Evolutionary conservation across 2,329 filamentous ascomycete genomes (phyloP).

Genomic region (Chaetoscypha palmicola): DNA sequence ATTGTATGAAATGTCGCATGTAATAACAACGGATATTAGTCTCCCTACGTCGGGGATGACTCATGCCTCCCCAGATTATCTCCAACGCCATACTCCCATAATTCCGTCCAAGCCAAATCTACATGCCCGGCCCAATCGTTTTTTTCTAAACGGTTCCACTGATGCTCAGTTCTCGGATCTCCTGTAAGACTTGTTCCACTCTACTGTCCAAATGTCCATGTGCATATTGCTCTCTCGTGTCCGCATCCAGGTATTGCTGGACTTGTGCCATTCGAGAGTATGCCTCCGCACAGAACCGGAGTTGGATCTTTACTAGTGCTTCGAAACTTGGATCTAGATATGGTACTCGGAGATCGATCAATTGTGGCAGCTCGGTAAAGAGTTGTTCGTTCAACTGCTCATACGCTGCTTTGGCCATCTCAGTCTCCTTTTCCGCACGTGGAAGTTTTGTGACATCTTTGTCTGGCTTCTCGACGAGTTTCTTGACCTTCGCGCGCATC

Average conservation of each 20-base stretch:
- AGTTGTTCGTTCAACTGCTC: slow-evolving; percentile 97
- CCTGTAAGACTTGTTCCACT: slow-evolving; percentile 92
- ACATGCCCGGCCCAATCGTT: neutral
- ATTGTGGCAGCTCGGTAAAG: slow-evolving; percentile 82
- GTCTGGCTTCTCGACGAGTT: slow-evolving; percentile 94
- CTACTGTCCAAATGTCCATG: slow-evolving; percentile 83
- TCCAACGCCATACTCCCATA: slow-evolving; percentile 21
- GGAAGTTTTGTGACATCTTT: slow-evolving; percentile 97
- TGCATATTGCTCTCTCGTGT: slow-evolving; percentile 93
- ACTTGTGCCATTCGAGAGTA: slow-evolving; percentile 98
- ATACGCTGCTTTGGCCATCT: slow-evolving; percentile 88
- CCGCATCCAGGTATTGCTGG: slow-evolving; percentile 93
- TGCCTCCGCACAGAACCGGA: slow-evolving; percentile 95
- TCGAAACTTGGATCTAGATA: slow-evolving; percentile 97
- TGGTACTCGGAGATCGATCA: slow-evolving; percentile 93
- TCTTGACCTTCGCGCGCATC: slow-evolving; percentile 92
- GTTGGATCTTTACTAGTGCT: slow-evolving; percentile 95
- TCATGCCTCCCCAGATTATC: too few relatives aligned
- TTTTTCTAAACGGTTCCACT: slow-evolving; percentile 53
- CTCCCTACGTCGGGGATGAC: too few relatives aligned
- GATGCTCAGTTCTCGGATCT: slow-evolving; percentile 96
- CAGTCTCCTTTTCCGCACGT: slow-evolving; percentile 90
- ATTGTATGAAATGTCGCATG: too few relatives aligned
- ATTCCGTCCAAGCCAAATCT: slow-evolving; percentile 6
- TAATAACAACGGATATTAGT: too few relatives aligned